phyloP scores from a whole-genome alignment of 78 protist species.

The Trichosphaerium sp. region DNA sequence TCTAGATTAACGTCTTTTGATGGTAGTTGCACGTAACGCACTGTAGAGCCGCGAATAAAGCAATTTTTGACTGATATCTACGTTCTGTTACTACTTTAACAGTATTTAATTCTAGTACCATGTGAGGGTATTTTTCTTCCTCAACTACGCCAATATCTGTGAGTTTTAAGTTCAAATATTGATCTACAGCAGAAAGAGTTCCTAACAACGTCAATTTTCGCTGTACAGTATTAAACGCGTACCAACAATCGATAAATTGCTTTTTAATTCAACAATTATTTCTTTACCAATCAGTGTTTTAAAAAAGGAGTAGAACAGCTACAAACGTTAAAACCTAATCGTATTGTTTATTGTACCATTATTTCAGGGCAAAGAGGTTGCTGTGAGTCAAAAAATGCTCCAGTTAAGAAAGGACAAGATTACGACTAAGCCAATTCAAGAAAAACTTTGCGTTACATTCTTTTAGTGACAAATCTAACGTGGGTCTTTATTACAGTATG shows the following conservation, averaged over 20 bases:
- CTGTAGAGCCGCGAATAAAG: constrained; percentile 90
- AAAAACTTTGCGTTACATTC: no score
- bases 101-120: constrained; percentile 41
- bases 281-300: constrained; percentile 79
- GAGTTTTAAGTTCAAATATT: constrained; percentile 81
- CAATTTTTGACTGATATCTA: constrained; percentile 77
- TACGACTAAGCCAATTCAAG: no score
- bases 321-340: neutral
- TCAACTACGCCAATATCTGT: constrained; percentile 62
- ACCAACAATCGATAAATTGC: constrained; percentile 35
- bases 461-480: no score
- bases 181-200: constrained; percentile 85
- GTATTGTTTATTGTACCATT: no score
- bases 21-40: constrained; percentile 82
- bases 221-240: neutral
- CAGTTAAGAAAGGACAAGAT: no score
- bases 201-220: constrained; percentile 52
- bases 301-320: constrained; percentile 87
- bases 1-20: constrained; percentile 78
- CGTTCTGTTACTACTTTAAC: neutral
- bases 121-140: constrained; percentile 72
- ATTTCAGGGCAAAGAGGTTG: no score
- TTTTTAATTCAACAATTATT: constrained; percentile 81
- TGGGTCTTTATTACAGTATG: no score
- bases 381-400: no score